These are phyloP conservation scores for Fallopia convolvulus DNA, from an alignment of 148 eudicot species.

Conservation along the genomic window DNA sequence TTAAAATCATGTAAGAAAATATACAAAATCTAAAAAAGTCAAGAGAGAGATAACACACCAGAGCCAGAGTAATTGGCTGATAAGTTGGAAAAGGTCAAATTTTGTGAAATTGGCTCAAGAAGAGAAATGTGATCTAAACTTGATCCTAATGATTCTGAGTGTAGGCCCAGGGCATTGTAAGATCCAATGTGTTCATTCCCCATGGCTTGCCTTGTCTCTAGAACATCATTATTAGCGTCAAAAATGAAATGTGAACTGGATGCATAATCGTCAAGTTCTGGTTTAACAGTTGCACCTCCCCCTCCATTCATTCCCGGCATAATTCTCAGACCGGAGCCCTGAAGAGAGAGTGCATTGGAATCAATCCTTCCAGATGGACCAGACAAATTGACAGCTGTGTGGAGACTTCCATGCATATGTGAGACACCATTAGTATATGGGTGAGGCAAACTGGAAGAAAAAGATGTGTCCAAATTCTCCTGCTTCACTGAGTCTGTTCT, in stretches of 20 bases:
- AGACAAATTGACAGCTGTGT: not conserved
- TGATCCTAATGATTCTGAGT: not conserved
- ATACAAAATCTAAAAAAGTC: not conserved
- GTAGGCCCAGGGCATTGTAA: not conserved
- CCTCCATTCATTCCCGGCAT: not conserved
- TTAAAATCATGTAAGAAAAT: too few species aligned
- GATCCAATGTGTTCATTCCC: not conserved
- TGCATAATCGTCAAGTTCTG: slow-evolving; percentile 7
- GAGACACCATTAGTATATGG: slow-evolving; percentile 47
- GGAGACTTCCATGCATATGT: slow-evolving; percentile 13
- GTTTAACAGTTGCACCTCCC: slow-evolving; percentile 6
- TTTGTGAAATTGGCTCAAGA: not conserved
- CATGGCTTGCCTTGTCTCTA: not conserved
- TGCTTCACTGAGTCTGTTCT: slow-evolving; percentile 37
- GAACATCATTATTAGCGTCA: not conserved
- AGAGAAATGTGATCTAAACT: slow-evolving; percentile 1
- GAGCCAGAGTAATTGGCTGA: slow-evolving; percentile 2
- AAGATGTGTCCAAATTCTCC: slow-evolving; percentile 43
- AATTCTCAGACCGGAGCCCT: slow-evolving; percentile 7
- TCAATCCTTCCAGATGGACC: slow-evolving; percentile 8
- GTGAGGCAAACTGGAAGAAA: slow-evolving; percentile 31
- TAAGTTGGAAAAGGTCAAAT: slow-evolving; percentile 10
- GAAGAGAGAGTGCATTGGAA: not conserved
- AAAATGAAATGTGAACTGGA: not conserved
- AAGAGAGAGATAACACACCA: not conserved